Base-by-base conservation (phyloP, 495 filamentous ascomycete genomes). In the Podospora conica region DNA sequence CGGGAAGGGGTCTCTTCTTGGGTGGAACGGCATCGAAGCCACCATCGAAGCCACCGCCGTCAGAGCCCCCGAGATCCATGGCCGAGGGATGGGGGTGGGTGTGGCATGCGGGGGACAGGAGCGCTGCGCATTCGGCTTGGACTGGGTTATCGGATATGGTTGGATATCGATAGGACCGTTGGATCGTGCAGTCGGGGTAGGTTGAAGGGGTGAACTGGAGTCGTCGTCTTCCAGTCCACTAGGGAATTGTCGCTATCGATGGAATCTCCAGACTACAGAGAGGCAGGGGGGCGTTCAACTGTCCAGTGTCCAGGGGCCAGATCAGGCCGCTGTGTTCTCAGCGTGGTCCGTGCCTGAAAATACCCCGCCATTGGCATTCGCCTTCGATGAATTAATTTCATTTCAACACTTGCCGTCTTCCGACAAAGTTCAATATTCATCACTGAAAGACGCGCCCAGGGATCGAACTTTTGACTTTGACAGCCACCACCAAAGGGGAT, bases 1-100 rank as follows among this genome's bases (percentile, higher is more conserved):
- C 83, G 53, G 95, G 95, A 57, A 98, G 87, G 68, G 81, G 68
- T 58, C 85, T 79, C 63, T 75, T 75, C 70, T 75, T 76, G 60
- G 68, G 65, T 48, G 61, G 70, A 18, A 25, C 66, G 62, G 63
- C 76, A 62, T 78, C 83, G 64, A 80, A 81, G 65, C 79, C 78
- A 24, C 54, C 55, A 55, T 54, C 63, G 63, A 64, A 64, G 71
- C 80, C 80, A 70, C 74, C 79, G 74, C 74, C 79, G 74, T 81
- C 76, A 75, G 74, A 75, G 68, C 79, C 82, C 70, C 81, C 84
- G 65, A 83, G 78, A 80, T 87, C 85, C 86, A 88, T 87, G 74
- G 74, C 73, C 58, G 20, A 60, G 70, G 65, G 65, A 53, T n/a
- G 57, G 11, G 57, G 25, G 57, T 58, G 48, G 63, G 24, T 56